Percentiles rank a stretch among this genome's conserved stretches.
Conservation (phyloP, 2,329 filamentous ascomycete genomes). For the Hymenoscyphus fraxineus region DNA sequence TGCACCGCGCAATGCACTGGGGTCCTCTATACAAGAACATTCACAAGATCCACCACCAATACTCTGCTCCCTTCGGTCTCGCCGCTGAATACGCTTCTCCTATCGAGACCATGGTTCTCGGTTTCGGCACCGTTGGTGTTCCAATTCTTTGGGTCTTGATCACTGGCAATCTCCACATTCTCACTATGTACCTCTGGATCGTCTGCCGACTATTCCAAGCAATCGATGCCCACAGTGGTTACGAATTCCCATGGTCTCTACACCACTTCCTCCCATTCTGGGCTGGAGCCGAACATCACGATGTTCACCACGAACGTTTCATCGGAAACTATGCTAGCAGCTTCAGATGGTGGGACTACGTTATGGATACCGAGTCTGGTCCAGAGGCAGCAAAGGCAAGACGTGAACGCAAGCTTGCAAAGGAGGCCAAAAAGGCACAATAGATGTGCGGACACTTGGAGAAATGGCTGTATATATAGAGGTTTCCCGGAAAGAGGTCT, state of each 20-base stretch:
- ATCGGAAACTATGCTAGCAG: constrained; percentile 97
- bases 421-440: constrained; percentile 58
- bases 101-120: constrained; percentile 93
- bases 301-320: constrained; percentile 96
- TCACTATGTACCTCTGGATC: constrained; percentile 99
- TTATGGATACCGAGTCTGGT: constrained; percentile 88
- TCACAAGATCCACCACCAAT: constrained; percentile 99
- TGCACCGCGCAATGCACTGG: constrained; percentile 88
- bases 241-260: constrained; percentile 97
- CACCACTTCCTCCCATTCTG: constrained; percentile 96
- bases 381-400: constrained; percentile 81
- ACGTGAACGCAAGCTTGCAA: constrained; percentile 68
- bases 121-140: constrained; percentile 75
- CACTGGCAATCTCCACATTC: constrained; percentile 83
- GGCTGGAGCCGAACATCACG: constrained; percentile 95
- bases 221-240: constrained; percentile 95
- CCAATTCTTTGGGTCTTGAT: constrained; percentile 81
- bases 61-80: constrained; percentile 93
- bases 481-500: neutral
- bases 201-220: constrained; percentile 90
- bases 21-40: constrained; percentile 93
- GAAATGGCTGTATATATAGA: constrained; percentile 19
- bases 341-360: constrained; percentile 98
- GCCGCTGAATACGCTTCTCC: constrained; percentile 97
- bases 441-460: constrained; percentile 16